These are phyloP conservation scores for Entomortierella chlamydospora DNA, from an alignment of 192 early-diverging fungal species.

Conservation along the genomic window DNA sequence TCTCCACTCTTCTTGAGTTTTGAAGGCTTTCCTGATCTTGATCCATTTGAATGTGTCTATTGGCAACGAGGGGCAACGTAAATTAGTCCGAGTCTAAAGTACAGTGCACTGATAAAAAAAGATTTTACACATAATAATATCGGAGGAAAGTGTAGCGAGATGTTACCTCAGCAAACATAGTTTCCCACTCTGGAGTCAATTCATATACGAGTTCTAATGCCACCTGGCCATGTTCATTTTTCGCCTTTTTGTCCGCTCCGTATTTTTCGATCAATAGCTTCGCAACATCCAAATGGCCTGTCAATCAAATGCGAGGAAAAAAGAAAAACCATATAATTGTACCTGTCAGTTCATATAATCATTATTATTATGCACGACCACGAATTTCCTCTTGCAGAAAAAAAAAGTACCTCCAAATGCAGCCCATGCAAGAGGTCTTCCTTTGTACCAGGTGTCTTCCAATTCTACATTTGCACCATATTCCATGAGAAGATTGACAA, in stretches of 20 bases:
- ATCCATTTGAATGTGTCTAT: background rate
- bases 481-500: constrained; percentile 75
- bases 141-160: too few relatives aligned
- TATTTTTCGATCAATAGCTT: constrained; percentile 81
- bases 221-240: constrained; percentile 82
- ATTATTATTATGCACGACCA: too few relatives aligned
- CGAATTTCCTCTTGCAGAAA: background rate
- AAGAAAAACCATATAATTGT: background rate
- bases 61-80: background rate
- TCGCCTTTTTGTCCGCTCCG: constrained; percentile 77
- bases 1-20: constrained; percentile 27
- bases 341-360: too few relatives aligned
- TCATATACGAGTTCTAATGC: constrained; percentile 86
- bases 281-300: constrained; percentile 75
- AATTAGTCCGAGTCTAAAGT: background rate
- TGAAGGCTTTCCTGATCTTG: constrained; percentile 18
- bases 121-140: too few relatives aligned
- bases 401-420: constrained; percentile 72
- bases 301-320: background rate
- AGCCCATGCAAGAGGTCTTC: constrained; percentile 91
- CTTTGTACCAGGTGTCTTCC: constrained; percentile 86
- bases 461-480: constrained; percentile 84
- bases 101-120: background rate
- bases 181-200: constrained; percentile 63
- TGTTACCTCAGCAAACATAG: constrained; percentile 58